These are phyloP conservation scores for Fusarium irregulare DNA, from an alignment of 2,329 filamentous ascomycete species.

Conservation along the genomic window DNA sequence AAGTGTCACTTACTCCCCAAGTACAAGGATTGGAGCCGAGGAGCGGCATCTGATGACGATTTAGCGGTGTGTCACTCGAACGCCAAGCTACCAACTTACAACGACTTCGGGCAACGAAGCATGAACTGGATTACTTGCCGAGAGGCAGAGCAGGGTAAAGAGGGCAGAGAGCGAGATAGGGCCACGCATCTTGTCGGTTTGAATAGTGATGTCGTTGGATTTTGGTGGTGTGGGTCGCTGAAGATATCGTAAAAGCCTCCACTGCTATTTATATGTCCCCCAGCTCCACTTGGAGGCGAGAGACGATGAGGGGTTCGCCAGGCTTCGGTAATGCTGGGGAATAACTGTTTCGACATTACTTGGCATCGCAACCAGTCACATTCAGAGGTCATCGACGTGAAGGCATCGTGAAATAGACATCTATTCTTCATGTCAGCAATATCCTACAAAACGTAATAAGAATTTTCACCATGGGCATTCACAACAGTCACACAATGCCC, in stretches of 20 bases:
- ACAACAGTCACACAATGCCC: neutral
- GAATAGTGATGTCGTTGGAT: neutral
- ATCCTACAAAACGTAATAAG: neutral
- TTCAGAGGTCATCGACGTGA: neutral
- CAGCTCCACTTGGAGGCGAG: neutral
- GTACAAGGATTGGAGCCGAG: slow-evolving; percentile 2
- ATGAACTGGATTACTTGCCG: neutral
- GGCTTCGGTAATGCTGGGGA: neutral
- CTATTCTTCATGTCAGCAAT: neutral
- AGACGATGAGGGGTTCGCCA: neutral
- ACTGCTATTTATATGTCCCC: neutral
- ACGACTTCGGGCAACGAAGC: neutral
- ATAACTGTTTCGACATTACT: neutral
- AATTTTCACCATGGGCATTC: neutral
- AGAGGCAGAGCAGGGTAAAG: neutral
- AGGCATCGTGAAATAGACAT: neutral
- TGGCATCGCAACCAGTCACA: neutral
- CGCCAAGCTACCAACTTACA: neutral
- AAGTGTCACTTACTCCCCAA: neutral
- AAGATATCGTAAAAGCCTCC: neutral
- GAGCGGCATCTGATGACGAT: neutral
- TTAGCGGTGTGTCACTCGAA: neutral
- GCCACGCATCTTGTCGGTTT: neutral
- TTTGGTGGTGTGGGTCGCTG: neutral
- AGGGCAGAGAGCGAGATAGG: neutral